These are phyloP conservation scores for Macrolepiota fuliginosa DNA, from an alignment of 768 basidiomycete genomes.

Conservation along the genomic window DNA sequence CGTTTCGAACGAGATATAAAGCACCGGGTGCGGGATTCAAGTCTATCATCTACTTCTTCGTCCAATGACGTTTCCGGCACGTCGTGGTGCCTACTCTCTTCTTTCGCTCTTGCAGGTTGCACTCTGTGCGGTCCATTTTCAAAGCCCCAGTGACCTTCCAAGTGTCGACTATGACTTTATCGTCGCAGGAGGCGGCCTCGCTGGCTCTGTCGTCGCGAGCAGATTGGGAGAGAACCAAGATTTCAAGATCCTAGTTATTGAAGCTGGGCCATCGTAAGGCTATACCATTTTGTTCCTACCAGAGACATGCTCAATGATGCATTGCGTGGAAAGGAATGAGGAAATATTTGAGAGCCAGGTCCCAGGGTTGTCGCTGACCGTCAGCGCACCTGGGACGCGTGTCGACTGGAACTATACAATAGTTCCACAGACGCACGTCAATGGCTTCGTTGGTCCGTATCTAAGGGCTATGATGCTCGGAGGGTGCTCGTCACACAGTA, in stretches of 20 bases:
- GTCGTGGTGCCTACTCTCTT: background rate
- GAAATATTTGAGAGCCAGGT: background rate
- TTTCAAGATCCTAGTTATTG: constrained; percentile 15
- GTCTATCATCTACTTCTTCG: too few relatives aligned
- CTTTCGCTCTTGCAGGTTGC: background rate
- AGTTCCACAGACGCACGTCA: background rate
- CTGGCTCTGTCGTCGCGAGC: constrained; percentile 11
- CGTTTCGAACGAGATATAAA: too few relatives aligned
- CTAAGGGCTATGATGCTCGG: background rate
- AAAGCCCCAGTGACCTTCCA: background rate
- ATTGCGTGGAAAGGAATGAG: background rate
- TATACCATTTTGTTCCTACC: background rate
- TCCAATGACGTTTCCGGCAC: background rate
- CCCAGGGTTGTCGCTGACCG: background rate
- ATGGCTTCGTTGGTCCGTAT: background rate
- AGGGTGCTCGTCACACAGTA: background rate
- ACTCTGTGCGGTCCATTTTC: background rate
- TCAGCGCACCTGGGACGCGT: background rate
- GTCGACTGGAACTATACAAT: background rate
- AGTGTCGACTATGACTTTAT: constrained; percentile 11
- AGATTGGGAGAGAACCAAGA: constrained; percentile 5
- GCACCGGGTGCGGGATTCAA: too few relatives aligned
- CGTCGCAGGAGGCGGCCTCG: constrained; percentile 14
- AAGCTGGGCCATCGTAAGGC: constrained; percentile 13
- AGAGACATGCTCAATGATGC: background rate